These are phyloP conservation scores for Colletotrichum tofieldiae DNA, from an alignment of 2,329 filamentous ascomycete species.

Conservation along the genomic window DNA sequence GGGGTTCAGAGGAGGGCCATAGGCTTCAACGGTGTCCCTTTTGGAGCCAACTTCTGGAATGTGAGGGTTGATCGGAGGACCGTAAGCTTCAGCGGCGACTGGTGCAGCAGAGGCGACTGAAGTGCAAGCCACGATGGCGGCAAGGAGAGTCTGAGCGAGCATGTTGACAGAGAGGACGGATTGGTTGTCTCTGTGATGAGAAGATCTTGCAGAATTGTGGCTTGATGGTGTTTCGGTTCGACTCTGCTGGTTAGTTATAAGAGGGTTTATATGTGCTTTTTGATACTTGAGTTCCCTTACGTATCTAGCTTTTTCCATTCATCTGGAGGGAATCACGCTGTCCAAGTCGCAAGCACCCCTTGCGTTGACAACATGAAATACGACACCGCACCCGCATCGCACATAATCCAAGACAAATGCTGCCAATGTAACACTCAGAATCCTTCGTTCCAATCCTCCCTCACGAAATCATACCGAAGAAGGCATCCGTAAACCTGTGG, in stretches of 20 bases:
- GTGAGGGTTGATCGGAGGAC: slow-evolving; percentile 29
- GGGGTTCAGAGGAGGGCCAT: slow-evolving; percentile 29
- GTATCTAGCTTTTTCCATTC: no score
- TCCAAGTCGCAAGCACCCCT: slow-evolving; percentile 4
- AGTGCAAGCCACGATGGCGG: slow-evolving; percentile 24
- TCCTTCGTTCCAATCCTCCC: slow-evolving; percentile 29
- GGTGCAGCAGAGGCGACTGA: slow-evolving; percentile 20
- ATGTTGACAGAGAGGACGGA: not conserved
- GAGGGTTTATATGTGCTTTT: slow-evolving; percentile 1
- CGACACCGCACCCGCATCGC: not conserved
- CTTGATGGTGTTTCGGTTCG: not conserved
- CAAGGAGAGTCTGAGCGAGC: slow-evolving; percentile 25
- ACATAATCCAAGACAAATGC: not conserved
- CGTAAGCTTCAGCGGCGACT: slow-evolving; percentile 26
- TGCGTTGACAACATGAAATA: not conserved
- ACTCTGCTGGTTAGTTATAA: not conserved
- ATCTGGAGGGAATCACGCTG: not conserved
- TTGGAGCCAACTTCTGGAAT: slow-evolving; percentile 1
- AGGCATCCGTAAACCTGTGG: slow-evolving; percentile 7
- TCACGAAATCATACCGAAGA: slow-evolving; percentile 6
- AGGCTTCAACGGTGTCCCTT: slow-evolving; percentile 20
- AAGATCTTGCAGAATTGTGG: not conserved
- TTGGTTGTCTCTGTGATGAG: not conserved
- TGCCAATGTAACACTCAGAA: not conserved
- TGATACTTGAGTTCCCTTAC: no score